Percentiles rank a stretch among this genome's conserved stretches.
Evolutionary conservation across 179 eudicot genomes (phyloP).

Genomic region (Beta corolliflora): DNA sequence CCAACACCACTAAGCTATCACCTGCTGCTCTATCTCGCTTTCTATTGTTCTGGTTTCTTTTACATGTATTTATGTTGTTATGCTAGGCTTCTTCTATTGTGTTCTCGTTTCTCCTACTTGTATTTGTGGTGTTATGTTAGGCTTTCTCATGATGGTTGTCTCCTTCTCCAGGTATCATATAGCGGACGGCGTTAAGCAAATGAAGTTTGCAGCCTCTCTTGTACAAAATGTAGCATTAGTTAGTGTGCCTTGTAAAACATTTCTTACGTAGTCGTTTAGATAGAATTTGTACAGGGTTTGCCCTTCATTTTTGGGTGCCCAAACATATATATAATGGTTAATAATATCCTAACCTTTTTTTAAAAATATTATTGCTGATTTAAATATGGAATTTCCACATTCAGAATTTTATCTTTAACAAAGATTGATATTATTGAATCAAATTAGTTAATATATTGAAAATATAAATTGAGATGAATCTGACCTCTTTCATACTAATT

Average conservation of each 20-base stretch:
- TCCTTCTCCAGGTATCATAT: constrained; percentile 12
- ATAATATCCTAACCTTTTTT: constrained; percentile 6
- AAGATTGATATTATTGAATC: no score
- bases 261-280: background rate
- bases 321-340: constrained; percentile 9
- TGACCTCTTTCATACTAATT: no score
- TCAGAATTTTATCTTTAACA: background rate
- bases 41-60: background rate
- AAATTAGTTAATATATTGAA: no score
- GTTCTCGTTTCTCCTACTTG: background rate
- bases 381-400: constrained; percentile 1
- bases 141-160: background rate
- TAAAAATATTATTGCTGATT: background rate
- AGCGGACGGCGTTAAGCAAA: background rate
- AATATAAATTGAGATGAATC: no score
- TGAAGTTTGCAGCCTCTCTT: constrained; percentile 2
- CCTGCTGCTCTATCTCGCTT: no score
- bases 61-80: background rate
- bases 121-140: background rate
- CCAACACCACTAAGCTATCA: no score
- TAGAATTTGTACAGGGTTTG: constrained; percentile 30
- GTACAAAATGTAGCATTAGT: constrained; percentile 30
- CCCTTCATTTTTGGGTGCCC: constrained; percentile 25
- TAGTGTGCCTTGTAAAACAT: constrained; percentile 22
- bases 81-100: background rate